A percentile compares a stretch with the other conserved stretches of the same genome.
These are phyloP conservation scores for Gliomastix tumulicola DNA, from an alignment of 2,329 filamentous ascomycete species.

Conservation along the genomic window DNA sequence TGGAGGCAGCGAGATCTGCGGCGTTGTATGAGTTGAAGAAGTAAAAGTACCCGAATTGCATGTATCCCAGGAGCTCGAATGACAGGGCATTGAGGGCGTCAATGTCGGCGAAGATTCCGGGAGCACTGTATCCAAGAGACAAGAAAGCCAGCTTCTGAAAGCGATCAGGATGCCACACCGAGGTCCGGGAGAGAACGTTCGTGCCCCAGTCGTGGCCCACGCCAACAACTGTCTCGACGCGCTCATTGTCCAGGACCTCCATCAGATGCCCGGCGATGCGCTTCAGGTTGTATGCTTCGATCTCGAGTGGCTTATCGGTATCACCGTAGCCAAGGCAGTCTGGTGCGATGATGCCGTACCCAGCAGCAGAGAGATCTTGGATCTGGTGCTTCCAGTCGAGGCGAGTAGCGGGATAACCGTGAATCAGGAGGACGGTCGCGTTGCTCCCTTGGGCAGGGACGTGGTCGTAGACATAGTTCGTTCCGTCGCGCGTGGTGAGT, in stretches of 20 bases:
- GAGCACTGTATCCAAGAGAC: neutral
- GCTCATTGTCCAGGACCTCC: slow-evolving; percentile 15
- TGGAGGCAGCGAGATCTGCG: neutral
- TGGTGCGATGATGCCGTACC: slow-evolving; percentile 18
- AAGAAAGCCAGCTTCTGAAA: slow-evolving; percentile 1
- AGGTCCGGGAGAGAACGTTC: slow-evolving; percentile 13
- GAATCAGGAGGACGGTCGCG: slow-evolving; percentile 2
- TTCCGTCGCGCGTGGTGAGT: neutral
- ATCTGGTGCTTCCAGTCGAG: slow-evolving; percentile 16
- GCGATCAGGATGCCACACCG: slow-evolving; percentile 16
- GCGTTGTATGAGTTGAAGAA: slow-evolving; percentile 1
- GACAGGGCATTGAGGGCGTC: neutral
- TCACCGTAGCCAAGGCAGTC: slow-evolving; percentile 19
- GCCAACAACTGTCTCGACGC: slow-evolving; percentile 30
- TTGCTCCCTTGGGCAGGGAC: neutral
- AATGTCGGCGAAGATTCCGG: neutral
- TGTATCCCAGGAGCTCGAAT: neutral
- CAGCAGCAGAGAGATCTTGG: slow-evolving; percentile 11
- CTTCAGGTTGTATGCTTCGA: slow-evolving; percentile 16
- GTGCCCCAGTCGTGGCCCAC: slow-evolving; percentile 35
- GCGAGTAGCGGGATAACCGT: slow-evolving; percentile 3
- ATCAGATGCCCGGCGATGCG: slow-evolving; percentile 14
- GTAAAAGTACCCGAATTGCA: neutral
- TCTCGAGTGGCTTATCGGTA: slow-evolving; percentile 12
- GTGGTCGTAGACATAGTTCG: neutral